phyloP scores from a whole-genome alignment of 2,329 filamentous ascomycete genomes.

The Basipetospora chlamydospora region DNA sequence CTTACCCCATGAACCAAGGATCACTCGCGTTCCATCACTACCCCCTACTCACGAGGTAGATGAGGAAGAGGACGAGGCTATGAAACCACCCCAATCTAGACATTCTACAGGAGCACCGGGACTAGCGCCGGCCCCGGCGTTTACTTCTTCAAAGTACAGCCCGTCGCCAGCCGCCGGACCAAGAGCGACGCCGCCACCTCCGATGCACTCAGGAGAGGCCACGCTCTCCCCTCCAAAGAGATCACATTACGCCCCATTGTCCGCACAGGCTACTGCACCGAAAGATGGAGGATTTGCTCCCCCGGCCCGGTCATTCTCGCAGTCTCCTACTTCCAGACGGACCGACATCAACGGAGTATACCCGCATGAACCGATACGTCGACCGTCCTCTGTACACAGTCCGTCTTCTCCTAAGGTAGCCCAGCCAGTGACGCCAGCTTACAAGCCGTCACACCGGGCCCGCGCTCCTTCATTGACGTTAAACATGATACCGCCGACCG shows the following conservation, averaged over 20 bases:
- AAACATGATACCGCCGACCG: constrained; percentile 46
- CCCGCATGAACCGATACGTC: constrained; percentile 29
- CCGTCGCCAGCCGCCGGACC: constrained; percentile 15
- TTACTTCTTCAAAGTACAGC: constrained; percentile 22
- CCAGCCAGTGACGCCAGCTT: constrained; percentile 9
- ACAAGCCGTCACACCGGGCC: constrained; percentile 22
- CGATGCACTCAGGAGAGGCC: constrained; percentile 20
- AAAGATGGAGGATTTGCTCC: constrained; percentile 30
- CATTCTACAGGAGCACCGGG: not conserved
- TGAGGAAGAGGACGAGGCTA: constrained; percentile 33
- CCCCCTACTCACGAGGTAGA: constrained; percentile 49
- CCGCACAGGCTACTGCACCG: constrained; percentile 12
- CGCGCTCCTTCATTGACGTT: constrained; percentile 39
- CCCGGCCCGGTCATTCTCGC: constrained; percentile 45
- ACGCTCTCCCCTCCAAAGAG: constrained; percentile 43
- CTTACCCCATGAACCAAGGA: constrained; percentile 38
- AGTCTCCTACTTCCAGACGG: constrained; percentile 39
- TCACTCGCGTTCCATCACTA: constrained; percentile 41
- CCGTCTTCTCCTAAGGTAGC: constrained; percentile 4
- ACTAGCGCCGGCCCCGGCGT: constrained; percentile 11
- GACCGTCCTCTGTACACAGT: constrained; percentile 34
- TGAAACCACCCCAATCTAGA: constrained; percentile 1
- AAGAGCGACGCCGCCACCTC: constrained; percentile 36
- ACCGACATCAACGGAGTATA: constrained; percentile 19
- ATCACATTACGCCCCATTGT: constrained; percentile 21